Base-by-base conservation (phyloP, 2,329 filamentous ascomycete genomes). In the Clarireedia hainanense region DNA sequence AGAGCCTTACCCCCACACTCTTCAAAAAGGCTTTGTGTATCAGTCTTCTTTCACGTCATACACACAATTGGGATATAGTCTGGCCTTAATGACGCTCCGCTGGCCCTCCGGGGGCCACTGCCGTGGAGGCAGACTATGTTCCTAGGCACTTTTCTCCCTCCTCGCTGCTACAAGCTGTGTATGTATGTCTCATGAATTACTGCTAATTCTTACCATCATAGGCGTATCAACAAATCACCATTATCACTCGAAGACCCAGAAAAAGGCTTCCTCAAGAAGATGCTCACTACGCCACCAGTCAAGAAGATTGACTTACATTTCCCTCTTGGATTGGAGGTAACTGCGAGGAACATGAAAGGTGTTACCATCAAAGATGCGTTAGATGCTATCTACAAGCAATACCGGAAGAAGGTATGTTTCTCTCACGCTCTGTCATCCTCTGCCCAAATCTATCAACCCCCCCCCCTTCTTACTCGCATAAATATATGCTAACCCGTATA, bases 351-450 rank as follows among this genome's bases (percentile, higher is more conserved):
- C 75, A 76, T 91, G 66, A 92, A 91, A 74, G 92, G 92, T 56
- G 91, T 97, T 64, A 97, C 92, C 56, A 92, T 97, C 79, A 96
- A 96, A 79, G 92, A 97, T 73, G 91, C 91, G 57, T 71, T 96
- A 72, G 91, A 96, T 72, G 92, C 90, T 67, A 96, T 97, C 74
- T 80, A 96, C 80, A 96, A 96, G 79, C 83, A 88, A 65, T 95
- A 89, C 80, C 95, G 95, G 82, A 96, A 96, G 84, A 87, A 91
- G 82, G 92, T 91, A 74, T 65, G 83, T 72, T 39, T 39, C n/a
- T 48, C 23, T 37, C 6, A 14, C 39, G 6, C 39, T n/a, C 37
- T 17, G 17, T 15, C 9, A 12, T 17, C 45, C 4, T 42, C 56
- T 48, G 15, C 4, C 17, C 26, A 39, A 37, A 36, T 10, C 20